Evolutionary conservation across 1,284 basidiomycete genomes (phyloP), one percentile per base, ranked within the genome.

Genomic region (Laetiporus sulphureus): DNA sequence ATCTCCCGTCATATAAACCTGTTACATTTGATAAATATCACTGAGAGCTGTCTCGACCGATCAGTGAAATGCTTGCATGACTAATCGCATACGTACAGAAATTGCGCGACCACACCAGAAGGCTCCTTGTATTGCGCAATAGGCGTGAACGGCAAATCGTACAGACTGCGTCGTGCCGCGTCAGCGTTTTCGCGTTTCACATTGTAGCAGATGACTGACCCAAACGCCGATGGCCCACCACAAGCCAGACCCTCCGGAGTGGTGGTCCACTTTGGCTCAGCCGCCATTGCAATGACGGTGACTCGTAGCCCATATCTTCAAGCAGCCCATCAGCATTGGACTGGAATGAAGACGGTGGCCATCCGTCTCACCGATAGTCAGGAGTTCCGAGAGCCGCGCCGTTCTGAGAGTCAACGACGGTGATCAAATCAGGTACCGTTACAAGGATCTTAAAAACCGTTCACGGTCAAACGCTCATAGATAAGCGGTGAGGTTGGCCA

Each of bases 351-450:
- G n/a, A n/a, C n/a, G n/a, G n/a, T n/a, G n/a, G n/a, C n/a, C n/a
- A n/a, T n/a, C n/a, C 43, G 11, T 37, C 50, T 32, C 48, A 64
- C 48, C 61, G 47, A 42, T 64, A 64, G 42, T 72, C 68, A 15
- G 63, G 69, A 2, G 68, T 71, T 11, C 78, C 77, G 15, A 81
- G 63, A 13, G 73, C 69, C 1, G 66, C 61, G 5, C 76, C 77
- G 44, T 65, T 73, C 38, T 73, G 72, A 5, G 73, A 69, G 51
- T 79, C 76, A 10, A 79, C 57, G 5, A 78, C 71, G 0, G 71
- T 67, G 42, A 78, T 76, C 20, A 79, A 63, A 56, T 80, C 77
- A 4, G 76, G 77, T 5, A 79, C 77, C 12, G 66, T 68, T n/a
- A 63, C 65, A n/a, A 69, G 44, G 22, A 66, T 58, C 61, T 64